phyloP scores from a whole-genome alignment of 495 filamentous ascomycete genomes.

The Bombardia bombarda region DNA sequence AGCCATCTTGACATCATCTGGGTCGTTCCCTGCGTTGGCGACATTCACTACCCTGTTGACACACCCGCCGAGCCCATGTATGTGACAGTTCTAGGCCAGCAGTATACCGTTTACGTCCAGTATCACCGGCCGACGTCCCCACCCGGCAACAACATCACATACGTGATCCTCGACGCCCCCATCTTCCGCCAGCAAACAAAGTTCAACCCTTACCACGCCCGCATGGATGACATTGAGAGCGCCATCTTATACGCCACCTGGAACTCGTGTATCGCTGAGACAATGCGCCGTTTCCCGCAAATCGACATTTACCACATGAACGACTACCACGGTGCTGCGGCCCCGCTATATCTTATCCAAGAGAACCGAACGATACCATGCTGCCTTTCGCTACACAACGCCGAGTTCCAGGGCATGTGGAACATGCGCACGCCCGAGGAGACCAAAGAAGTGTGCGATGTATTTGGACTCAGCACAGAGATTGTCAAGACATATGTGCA shows the following conservation, averaged over 20 bases:
- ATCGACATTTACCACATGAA: constrained; percentile 71
- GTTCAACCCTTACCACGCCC: constrained; percentile 55
- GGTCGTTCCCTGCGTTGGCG: constrained; percentile 64
- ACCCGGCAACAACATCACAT: constrained; percentile 50
- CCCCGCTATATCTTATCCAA: constrained; percentile 60
- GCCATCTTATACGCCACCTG: constrained; percentile 65
- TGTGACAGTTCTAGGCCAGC: constrained; percentile 53
- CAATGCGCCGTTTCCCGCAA: constrained; percentile 44
- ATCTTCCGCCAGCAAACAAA: constrained; percentile 60
- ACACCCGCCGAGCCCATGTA: constrained; percentile 49
- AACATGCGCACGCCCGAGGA: constrained; percentile 60
- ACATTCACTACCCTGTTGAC: constrained; percentile 55
- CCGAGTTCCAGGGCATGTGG: constrained; percentile 66
- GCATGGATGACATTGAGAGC: constrained; percentile 64
- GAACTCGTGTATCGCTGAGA: constrained; percentile 59
- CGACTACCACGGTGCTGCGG: constrained; percentile 66
- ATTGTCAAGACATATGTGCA: constrained; percentile 48
- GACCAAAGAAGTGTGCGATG: constrained; percentile 55
- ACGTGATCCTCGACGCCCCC: constrained; percentile 59
- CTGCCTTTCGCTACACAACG: constrained; percentile 42
- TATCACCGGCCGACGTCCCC: constrained; percentile 45
- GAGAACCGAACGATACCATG: constrained; percentile 40
- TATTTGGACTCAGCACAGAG: constrained; percentile 51
- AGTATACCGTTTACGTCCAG: constrained; percentile 54
- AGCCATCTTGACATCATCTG: constrained; percentile 61